phyloP scores from a whole-genome alignment of 768 basidiomycete species.

The Leccinum uliginosum region DNA sequence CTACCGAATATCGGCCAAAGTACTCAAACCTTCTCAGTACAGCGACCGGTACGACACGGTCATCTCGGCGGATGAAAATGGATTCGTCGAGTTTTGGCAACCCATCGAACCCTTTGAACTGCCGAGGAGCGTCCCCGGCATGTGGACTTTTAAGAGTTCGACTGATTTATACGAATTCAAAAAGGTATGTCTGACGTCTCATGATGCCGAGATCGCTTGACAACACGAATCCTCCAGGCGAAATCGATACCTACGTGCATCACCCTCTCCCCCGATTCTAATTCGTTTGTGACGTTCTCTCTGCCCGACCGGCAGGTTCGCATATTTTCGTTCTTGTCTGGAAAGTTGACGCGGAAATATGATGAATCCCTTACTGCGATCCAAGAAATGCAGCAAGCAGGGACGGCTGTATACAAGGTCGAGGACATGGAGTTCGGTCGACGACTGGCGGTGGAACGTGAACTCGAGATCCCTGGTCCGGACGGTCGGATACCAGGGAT shows the following conservation, averaged over 20 bases:
- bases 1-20: neutral
- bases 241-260: slow-evolving; percentile 91
- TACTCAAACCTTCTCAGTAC: slow-evolving; percentile 50
- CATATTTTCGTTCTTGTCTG: slow-evolving; percentile 86
- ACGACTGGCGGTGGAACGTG: slow-evolving; percentile 87
- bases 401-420: slow-evolving; percentile 84
- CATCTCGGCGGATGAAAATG: slow-evolving; percentile 89
- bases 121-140: slow-evolving; percentile 68
- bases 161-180: slow-evolving; percentile 98
- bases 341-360: slow-evolving; percentile 88
- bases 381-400: slow-evolving; percentile 99
- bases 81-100: slow-evolving; percentile 96
- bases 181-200: slow-evolving; percentile 55
- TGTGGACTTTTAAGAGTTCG: slow-evolving; percentile 89
- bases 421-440: slow-evolving; percentile 99
- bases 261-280: slow-evolving; percentile 84
- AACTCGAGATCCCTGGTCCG: slow-evolving; percentile 78
- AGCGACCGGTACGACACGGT: slow-evolving; percentile 88
- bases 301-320: slow-evolving; percentile 92
- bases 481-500: slow-evolving; percentile 69
- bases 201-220: neutral
- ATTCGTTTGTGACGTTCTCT: slow-evolving; percentile 90
- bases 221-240: slow-evolving; percentile 44
- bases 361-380: slow-evolving; percentile 91
- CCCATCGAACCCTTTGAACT: slow-evolving; percentile 83